Evolutionary conservation across 192 early-diverging fungal genomes (phyloP).

Genomic region (Backusella mclennaniae): DNA sequence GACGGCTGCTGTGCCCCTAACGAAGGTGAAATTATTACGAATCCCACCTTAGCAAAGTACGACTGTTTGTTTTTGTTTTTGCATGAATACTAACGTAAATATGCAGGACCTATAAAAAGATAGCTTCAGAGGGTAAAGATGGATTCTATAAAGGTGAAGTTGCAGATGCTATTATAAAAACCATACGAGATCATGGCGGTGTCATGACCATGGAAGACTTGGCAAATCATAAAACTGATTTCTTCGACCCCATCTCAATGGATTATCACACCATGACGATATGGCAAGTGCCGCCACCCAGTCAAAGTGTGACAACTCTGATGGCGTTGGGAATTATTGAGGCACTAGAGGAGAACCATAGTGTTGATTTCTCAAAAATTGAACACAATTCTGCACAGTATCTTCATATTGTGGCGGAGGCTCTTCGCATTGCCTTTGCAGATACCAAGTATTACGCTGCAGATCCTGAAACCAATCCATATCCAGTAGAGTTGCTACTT

Average conservation of each 20-base stretch:
- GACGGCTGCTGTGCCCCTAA: conserved; percentile 50
- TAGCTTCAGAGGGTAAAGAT: conserved; percentile 60
- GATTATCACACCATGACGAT: conserved; percentile 58
- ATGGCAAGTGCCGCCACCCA: conserved; percentile 74
- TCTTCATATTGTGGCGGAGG: conserved; percentile 70
- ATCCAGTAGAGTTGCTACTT: conserved; percentile 54
- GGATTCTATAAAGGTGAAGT: conserved; percentile 72
- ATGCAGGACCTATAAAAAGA: conserved; percentile 46
- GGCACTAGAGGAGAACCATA: conserved; percentile 44
- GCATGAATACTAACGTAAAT: neutral
- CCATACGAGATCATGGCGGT: conserved; percentile 51
- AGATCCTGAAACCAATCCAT: conserved; percentile 56
- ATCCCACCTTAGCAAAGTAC: conserved; percentile 53
- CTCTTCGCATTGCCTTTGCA: conserved; percentile 71
- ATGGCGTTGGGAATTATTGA: conserved; percentile 69
- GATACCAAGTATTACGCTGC: conserved; percentile 66
- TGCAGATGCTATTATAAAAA: conserved; percentile 62
- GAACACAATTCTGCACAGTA: conserved; percentile 59
- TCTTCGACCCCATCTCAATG: conserved; percentile 58
- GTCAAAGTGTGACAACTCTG: conserved; percentile 70
- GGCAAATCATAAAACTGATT: conserved; percentile 47
- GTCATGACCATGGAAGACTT: conserved; percentile 69
- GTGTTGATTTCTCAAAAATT: conserved; percentile 40
- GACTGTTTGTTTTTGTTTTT: neutral
- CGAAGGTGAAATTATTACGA: conserved; percentile 59